Percentiles rank a stretch among this genome's conserved stretches.
Conservation (phyloP, 2,329 filamentous ascomycete species). For the Colletotrichum trifolii region DNA sequence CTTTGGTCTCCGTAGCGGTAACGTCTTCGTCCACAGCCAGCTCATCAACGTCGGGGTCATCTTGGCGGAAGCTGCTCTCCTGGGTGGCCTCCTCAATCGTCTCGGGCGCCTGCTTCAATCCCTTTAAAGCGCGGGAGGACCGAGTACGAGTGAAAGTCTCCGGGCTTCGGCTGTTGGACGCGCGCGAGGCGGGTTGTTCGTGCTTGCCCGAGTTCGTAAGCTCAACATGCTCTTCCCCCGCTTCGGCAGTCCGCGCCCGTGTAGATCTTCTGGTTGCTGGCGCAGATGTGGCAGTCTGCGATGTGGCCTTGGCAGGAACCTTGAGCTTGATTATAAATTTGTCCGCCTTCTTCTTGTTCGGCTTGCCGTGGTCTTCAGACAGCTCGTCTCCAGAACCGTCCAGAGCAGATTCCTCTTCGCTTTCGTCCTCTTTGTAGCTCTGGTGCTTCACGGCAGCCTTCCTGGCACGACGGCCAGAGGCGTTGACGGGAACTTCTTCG, state of each 20-base stretch:
- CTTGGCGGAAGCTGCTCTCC: constrained; percentile 57
- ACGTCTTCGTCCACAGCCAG: constrained; percentile 47
- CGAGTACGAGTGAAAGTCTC: constrained; percentile 59
- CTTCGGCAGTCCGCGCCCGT: constrained; percentile 65
- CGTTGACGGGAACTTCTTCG: constrained; percentile 55
- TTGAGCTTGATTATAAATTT: constrained; percentile 57
- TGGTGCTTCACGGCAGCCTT: constrained; percentile 57
- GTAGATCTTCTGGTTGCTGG: constrained; percentile 58
- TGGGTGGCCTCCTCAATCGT: constrained; percentile 65
- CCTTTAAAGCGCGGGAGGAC: constrained; percentile 62
- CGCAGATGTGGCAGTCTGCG: constrained; percentile 32
- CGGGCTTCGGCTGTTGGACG: constrained; percentile 67
- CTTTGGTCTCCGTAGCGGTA: constrained; percentile 41
- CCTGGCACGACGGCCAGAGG: constrained; percentile 60
- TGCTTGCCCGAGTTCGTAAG: constrained; percentile 72
- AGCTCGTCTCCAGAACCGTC: constrained; percentile 42
- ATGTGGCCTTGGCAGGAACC: constrained; percentile 43
- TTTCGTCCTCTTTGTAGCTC: constrained; percentile 61
- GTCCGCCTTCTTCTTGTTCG: constrained; percentile 43
- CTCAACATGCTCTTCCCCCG: constrained; percentile 66
- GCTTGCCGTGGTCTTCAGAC: constrained; percentile 38
- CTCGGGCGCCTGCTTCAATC: constrained; percentile 59
- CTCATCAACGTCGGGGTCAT: constrained; percentile 52
- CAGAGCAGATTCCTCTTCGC: constrained; percentile 51
- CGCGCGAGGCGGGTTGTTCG: constrained; percentile 57